Conservation (phyloP, 352 stramenopile species). For the Pythium plurisporium region DNA sequence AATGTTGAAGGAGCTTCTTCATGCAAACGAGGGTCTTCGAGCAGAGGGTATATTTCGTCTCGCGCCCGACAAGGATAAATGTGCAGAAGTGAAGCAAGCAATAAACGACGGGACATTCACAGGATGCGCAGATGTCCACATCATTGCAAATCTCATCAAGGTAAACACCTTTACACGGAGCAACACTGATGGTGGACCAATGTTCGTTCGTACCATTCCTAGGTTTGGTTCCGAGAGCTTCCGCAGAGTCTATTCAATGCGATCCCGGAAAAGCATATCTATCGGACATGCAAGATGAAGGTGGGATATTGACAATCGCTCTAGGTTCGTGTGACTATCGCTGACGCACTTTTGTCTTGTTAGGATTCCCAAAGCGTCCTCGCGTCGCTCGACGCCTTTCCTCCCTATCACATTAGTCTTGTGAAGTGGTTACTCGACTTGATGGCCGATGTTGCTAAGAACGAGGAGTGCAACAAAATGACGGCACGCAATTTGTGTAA, state of each 20-base stretch:
- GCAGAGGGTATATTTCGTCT: conserved; percentile 78
- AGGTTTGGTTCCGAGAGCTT: conserved; percentile 83
- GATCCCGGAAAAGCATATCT: conserved; percentile 59
- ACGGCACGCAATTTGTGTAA: conserved; percentile 73
- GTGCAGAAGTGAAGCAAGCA: conserved; percentile 42
- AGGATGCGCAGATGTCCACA: conserved; percentile 64
- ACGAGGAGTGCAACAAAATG: conserved; percentile 77
- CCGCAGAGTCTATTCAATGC: conserved; percentile 64
- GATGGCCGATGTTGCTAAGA: conserved; percentile 47
- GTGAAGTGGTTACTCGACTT: conserved; percentile 76
- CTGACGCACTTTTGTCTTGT: background rate
- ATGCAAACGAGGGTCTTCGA: conserved; percentile 36
- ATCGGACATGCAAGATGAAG: conserved; percentile 38
- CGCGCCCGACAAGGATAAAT: conserved; percentile 62
- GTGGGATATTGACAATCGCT: conserved; percentile 19
- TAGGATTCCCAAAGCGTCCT: conserved; percentile 39
- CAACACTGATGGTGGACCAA: background rate
- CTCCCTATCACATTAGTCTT: conserved; percentile 33
- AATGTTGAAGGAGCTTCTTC: conserved; percentile 65
- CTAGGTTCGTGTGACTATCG: too few species aligned
- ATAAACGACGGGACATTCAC: conserved; percentile 68
- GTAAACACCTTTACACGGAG: background rate
- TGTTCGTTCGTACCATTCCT: background rate
- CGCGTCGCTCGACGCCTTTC: conserved; percentile 32
- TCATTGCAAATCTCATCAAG: conserved; percentile 84